These are phyloP conservation scores for Solanum chacoense DNA, from an alignment of 305 asterid genomes.

Conservation along the genomic window DNA sequence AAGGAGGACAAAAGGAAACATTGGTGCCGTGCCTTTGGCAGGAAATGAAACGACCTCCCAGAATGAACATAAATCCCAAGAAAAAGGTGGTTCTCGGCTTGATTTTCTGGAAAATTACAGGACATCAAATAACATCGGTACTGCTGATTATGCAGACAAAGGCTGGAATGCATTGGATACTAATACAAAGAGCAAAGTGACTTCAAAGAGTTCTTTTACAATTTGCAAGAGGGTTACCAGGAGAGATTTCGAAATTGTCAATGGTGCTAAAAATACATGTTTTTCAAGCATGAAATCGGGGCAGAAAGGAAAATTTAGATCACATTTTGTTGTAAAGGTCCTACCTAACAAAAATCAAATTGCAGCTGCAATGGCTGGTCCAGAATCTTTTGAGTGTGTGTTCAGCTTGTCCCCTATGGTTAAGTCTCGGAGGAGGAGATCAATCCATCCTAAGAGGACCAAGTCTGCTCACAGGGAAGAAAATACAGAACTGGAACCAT, in stretches of 20 bases:
- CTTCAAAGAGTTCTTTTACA: not conserved
- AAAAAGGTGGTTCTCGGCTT: not conserved
- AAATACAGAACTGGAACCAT: not conserved
- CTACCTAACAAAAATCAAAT: conserved; percentile 3
- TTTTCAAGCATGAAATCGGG: not conserved
- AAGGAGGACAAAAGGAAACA: not conserved
- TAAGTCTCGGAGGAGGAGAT: conserved; percentile 14
- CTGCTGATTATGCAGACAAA: not conserved
- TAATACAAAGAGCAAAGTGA: not conserved
- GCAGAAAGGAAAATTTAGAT: not conserved
- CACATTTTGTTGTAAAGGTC: not conserved
- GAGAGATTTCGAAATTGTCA: not conserved
- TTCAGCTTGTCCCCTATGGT: not conserved
- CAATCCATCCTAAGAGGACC: conserved; percentile 1
- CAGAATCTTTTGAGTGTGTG: not conserved
- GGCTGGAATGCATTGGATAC: not conserved
- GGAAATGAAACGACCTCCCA: not conserved
- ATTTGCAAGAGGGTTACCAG: not conserved
- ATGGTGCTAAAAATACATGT: not conserved
- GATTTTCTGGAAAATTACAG: not conserved
- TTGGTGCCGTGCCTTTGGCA: not conserved
- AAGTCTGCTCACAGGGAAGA: not conserved
- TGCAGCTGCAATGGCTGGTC: conserved; percentile 4
- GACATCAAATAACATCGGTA: not conserved
- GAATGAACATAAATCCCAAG: not conserved